Evolutionary conservation across 441 rosid genomes (phyloP).

Genomic region (Pelargonium cotyledonis): DNA sequence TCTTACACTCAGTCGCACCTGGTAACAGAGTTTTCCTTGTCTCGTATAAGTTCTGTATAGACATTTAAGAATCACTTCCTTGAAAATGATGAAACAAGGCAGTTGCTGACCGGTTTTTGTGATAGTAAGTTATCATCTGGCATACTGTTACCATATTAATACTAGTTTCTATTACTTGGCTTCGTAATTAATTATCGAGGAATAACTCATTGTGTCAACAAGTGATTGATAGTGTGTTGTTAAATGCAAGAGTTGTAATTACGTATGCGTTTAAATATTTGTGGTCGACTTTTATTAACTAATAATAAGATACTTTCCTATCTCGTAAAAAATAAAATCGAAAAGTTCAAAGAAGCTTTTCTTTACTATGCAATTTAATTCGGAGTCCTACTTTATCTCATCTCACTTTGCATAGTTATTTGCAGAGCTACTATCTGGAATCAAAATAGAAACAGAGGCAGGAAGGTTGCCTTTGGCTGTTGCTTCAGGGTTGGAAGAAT

Average conservation of each 20-base stretch:
- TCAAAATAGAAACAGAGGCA: conserved; percentile 61
- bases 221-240: neutral
- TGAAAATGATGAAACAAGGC: neutral
- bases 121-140: neutral
- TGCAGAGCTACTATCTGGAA: conserved; percentile 74
- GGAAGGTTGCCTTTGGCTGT: conserved; percentile 68
- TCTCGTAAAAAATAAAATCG: too few species aligned
- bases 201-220: neutral
- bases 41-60: neutral
- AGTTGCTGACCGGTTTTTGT: neutral
- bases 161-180: neutral
- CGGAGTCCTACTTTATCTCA: conserved; percentile 7
- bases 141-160: neutral
- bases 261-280: too few species aligned
- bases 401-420: conserved; percentile 23
- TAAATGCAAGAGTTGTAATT: neutral
- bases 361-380: conserved; percentile 8
- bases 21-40: neutral
- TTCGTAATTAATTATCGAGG: neutral
- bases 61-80: neutral
- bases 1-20: neutral
- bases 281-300: neutral
- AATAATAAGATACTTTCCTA: too few species aligned
- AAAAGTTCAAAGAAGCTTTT: neutral
- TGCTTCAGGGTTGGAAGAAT: conserved; percentile 78